Evolutionary conservation across 345 rosid genomes (phyloP), one percentile per base, ranked within the genome.

Genomic region (Dimocarpus longan): DNA sequence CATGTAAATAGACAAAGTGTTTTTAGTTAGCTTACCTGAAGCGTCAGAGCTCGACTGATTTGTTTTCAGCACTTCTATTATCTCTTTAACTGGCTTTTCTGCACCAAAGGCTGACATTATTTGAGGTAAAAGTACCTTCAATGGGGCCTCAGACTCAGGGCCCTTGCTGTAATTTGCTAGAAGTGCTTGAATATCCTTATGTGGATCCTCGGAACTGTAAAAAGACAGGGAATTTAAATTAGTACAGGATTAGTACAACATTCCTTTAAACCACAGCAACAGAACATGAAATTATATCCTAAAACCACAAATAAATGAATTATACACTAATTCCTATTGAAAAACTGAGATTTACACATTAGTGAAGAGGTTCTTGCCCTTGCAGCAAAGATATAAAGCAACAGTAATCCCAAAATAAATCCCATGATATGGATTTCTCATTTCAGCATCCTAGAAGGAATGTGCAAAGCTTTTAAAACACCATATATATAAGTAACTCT

Each of bases 181-280:
- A 80, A 90, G 83, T 79, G 81, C 83, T 73, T 81, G 81, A 48
- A 93, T 80, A 63, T 92, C 90, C 77, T 84, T 84, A 73, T 90
- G 82, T 13, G 95, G 91, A 77, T 95, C 98, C 73, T 88, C 66
- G 2, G 97, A 91, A 84, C 98, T 95, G 88, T 73, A 73, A 46
- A 68, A 42, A 66, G 54, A 62, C 12, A 5, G 12, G 18, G 4
- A 52, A 66, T 52, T 46, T 37, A 67, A 6, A 66, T 46, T 50
- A 32, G 37, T 32, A 28, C n/a, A 60, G 28, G 19, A 65, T n/a
- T 28, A 46, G 10, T 24, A 44, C 28, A 65, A 5, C 8, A 66
- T 76, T 22, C 63, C 78, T n/a, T 71, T 12, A 66, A 4, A 24
- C 4, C 24, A 75, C 18, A 52, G 24, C 54, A 32, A 21, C 68